phyloP scores from a whole-genome alignment of 2,329 filamentous ascomycete species.

The Chaetomium sp. region DNA sequence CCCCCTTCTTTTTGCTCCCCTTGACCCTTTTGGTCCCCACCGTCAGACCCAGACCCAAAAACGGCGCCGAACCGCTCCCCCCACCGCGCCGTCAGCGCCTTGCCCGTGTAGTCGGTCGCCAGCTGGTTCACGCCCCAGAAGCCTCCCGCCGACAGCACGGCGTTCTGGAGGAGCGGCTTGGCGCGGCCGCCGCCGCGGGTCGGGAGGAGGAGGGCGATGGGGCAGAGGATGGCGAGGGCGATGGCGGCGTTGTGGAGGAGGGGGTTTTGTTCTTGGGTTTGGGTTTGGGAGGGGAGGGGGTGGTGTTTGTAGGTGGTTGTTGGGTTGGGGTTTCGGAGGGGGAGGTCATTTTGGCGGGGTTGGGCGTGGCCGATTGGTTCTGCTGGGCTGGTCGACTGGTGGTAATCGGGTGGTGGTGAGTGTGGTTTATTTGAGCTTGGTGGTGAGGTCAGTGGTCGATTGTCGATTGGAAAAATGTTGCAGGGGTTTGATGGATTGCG shows the following conservation, averaged over 20 bases:
- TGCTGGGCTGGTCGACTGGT: background rate
- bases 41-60: constrained; percentile 34
- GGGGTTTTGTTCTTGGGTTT: constrained; percentile 35
- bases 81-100: constrained; percentile 54
- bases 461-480: background rate
- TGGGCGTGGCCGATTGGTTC: background rate
- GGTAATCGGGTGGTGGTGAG: background rate
- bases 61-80: constrained; percentile 48
- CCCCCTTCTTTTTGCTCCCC: background rate
- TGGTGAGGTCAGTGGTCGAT: background rate
- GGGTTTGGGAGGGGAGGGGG: constrained; percentile 38
- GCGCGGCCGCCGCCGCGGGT: constrained; percentile 19
- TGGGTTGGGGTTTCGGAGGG: background rate
- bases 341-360: background rate
- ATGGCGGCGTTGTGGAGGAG: constrained; percentile 53
- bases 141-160: constrained; percentile 53
- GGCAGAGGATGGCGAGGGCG: constrained; percentile 50
- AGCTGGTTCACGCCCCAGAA: constrained; percentile 59
- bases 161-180: constrained; percentile 45
- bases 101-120: constrained; percentile 58
- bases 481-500: background rate
- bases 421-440: background rate
- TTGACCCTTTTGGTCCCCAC: background rate
- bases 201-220: constrained; percentile 44
- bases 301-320: constrained; percentile 19